A percentile compares a stretch with the other conserved stretches of the same genome.
These are phyloP conservation scores for Sophora flavescens DNA, from an alignment of 306 rosid species.

Conservation along the genomic window DNA sequence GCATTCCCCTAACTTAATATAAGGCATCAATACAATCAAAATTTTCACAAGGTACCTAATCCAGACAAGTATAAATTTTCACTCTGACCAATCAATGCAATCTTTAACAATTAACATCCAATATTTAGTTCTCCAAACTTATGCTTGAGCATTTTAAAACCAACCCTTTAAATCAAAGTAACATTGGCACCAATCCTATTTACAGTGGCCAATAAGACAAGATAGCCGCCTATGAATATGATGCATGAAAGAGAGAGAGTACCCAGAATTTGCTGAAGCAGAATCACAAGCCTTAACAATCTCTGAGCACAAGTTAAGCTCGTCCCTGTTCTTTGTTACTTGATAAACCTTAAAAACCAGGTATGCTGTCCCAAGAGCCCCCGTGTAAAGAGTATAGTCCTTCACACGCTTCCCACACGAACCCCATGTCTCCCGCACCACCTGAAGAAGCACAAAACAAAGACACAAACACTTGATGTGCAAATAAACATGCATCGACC, in stretches of 20 bases:
- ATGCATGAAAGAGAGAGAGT: constrained; percentile 22
- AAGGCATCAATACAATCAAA: background rate
- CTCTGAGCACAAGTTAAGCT: constrained; percentile 73
- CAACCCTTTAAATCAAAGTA: no score
- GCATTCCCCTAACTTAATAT: background rate
- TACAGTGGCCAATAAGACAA: background rate
- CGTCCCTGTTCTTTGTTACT: constrained; percentile 62
- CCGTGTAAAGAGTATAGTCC: constrained; percentile 77
- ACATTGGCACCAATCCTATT: background rate
- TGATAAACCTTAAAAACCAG: constrained; percentile 70
- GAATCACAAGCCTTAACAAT: constrained; percentile 81
- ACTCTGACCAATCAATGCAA: constrained; percentile 19
- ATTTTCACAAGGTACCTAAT: background rate
- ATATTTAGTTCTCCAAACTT: no score
- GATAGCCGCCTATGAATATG: background rate
- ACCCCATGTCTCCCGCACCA: constrained; percentile 81
- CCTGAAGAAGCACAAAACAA: constrained; percentile 55
- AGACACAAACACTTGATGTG: constrained; percentile 34
- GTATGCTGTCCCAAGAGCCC: constrained; percentile 82
- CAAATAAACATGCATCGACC: constrained; percentile 20
- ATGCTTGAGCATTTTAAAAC: background rate
- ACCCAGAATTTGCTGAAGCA: constrained; percentile 75
- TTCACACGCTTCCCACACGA: constrained; percentile 60
- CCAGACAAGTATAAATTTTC: background rate
- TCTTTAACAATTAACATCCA: background rate